phyloP scores from a whole-genome alignment of 2,329 filamentous ascomycete species.

The Macrophomina pseudophaseolina region DNA sequence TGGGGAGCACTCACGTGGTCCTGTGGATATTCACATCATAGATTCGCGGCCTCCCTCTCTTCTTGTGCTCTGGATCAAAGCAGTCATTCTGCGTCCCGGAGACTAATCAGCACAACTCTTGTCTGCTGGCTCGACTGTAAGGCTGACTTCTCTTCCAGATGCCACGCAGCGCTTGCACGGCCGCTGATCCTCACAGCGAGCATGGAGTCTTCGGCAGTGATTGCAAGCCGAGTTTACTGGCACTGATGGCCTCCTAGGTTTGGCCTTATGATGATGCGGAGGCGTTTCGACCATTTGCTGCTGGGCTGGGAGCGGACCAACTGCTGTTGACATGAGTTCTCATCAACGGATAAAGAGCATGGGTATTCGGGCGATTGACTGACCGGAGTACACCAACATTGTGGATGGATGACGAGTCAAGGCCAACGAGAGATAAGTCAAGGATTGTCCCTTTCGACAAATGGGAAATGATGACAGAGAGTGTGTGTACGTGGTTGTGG shows the following conservation, averaged over 20 bases:
- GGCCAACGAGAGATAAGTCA: too few species aligned
- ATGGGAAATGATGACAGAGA: not conserved
- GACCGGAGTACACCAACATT: constrained; percentile 4
- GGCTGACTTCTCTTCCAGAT: constrained; percentile 11
- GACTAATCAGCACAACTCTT: not conserved
- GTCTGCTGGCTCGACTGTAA: not conserved
- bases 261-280: not conserved
- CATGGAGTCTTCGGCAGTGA: constrained; percentile 18
- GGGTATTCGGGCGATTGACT: not conserved
- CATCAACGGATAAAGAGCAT: not conserved
- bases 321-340: not conserved
- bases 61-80: constrained; percentile 19
- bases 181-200: constrained; percentile 8
- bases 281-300: not conserved
- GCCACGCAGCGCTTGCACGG: constrained; percentile 14
- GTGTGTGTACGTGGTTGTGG: not conserved
- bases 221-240: constrained; percentile 19
- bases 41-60: constrained; percentile 13
- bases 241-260: constrained; percentile 7
- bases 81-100: not conserved
- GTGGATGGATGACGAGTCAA: not conserved
- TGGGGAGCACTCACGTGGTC: not conserved
- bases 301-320: not conserved
- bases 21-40: constrained; percentile 14
- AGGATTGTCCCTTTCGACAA: too few species aligned